Evolutionary conservation across 176 grass and related monocot genomes (phyloP).

Genomic region (Carex pumila): DNA sequence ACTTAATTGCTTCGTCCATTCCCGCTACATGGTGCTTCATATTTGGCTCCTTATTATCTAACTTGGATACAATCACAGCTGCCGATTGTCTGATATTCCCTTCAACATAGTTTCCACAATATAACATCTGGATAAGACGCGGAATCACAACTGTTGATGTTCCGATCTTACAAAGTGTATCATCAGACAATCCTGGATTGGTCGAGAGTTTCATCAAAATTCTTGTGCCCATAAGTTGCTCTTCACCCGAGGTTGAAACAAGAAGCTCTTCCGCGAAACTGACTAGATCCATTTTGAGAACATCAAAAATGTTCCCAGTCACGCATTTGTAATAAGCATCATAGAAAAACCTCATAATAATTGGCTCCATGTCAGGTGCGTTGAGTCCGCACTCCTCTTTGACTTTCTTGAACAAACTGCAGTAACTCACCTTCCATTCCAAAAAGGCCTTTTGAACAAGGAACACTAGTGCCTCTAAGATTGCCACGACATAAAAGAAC

Average conservation of each 20-base stretch:
- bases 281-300: conserved; percentile 55
- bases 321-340: conserved; percentile 58
- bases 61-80: conserved; percentile 50
- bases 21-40: conserved; percentile 35
- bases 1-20: not conserved
- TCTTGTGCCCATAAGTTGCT: conserved; percentile 45
- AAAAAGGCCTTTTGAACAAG: conserved; percentile 49
- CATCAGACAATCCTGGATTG: conserved; percentile 27
- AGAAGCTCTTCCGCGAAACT: conserved; percentile 55
- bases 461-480: conserved; percentile 58
- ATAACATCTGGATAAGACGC: conserved; percentile 52
- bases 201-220: conserved; percentile 40
- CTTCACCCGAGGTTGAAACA: conserved; percentile 32
- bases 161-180: conserved; percentile 30
- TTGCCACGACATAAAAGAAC: conserved; percentile 40
- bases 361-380: conserved; percentile 24
- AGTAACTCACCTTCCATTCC: conserved; percentile 58
- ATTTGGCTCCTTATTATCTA: conserved; percentile 41
- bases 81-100: conserved; percentile 25
- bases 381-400: conserved; percentile 44
- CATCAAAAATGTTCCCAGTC: conserved; percentile 54
- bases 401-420: conserved; percentile 38
- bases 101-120: conserved; percentile 32
- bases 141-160: conserved; percentile 34
- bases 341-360: conserved; percentile 56